Evolutionary conservation across 768 basidiomycete genomes (phyloP).

Genomic region (Pisolithus orientalis): DNA sequence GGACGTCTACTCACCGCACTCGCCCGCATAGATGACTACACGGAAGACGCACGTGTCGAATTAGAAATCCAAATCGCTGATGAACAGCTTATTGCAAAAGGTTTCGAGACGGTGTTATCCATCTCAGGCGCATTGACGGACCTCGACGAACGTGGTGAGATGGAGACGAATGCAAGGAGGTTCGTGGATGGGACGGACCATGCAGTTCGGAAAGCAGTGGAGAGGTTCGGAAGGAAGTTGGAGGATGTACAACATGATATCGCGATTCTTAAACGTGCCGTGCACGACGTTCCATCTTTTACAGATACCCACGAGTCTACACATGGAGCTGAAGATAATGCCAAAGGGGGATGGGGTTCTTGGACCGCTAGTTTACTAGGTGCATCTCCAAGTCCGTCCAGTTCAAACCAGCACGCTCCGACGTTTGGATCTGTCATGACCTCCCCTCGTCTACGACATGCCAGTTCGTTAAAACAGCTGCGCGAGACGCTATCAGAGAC

Average conservation of each 20-base stretch:
- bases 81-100: slow-evolving; percentile 56
- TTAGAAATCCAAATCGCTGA: slow-evolving; percentile 75
- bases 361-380: slow-evolving; percentile 57
- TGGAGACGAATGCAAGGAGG: slow-evolving; percentile 44
- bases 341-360: slow-evolving; percentile 29
- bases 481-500: slow-evolving; percentile 6
- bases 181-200: slow-evolving; percentile 53
- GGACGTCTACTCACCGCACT: slow-evolving; percentile 44
- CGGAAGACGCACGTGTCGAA: slow-evolving; percentile 77
- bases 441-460: slow-evolving; percentile 49
- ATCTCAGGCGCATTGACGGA: slow-evolving; percentile 42
- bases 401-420: slow-evolving; percentile 38
- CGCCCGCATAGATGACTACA: slow-evolving; percentile 62
- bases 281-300: slow-evolving; percentile 37
- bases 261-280: slow-evolving; percentile 53
- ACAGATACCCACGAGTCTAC: not conserved
- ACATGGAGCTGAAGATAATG: not conserved
- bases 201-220: slow-evolving; percentile 39
- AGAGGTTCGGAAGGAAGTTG: slow-evolving; percentile 51
- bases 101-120: slow-evolving; percentile 62
- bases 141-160: slow-evolving; percentile 25
- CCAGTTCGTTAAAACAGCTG: slow-evolving; percentile 32
- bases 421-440: slow-evolving; percentile 74
- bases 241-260: slow-evolving; percentile 76
- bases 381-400: slow-evolving; percentile 26